These are phyloP conservation scores for Paspalum vaginatum DNA, from an alignment of 176 grass and related monocot species.

Conservation along the genomic window DNA sequence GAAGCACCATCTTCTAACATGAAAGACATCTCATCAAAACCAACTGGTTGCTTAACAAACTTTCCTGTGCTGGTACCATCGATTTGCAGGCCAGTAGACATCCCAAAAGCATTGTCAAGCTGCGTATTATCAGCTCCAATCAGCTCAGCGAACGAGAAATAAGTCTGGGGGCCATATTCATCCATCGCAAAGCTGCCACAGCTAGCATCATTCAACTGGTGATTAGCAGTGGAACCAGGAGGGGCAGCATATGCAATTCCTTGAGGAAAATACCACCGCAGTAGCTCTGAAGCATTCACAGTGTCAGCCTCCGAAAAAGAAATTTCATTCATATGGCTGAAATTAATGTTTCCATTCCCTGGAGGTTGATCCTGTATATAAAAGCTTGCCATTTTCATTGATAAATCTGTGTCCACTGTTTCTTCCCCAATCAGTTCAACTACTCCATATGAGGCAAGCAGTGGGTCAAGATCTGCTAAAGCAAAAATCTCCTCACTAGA, in stretches of 20 bases:
- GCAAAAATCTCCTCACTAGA: constrained; percentile 43
- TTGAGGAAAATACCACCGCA: constrained; percentile 58
- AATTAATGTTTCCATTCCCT: constrained; percentile 46
- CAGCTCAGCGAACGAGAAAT: constrained; percentile 75
- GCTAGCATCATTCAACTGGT: constrained; percentile 47
- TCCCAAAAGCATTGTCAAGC: constrained; percentile 54
- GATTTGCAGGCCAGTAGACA: constrained; percentile 37
- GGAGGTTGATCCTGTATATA: constrained; percentile 37
- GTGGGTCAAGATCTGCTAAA: constrained; percentile 52
- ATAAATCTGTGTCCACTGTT: constrained; percentile 44
- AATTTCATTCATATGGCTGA: constrained; percentile 46
- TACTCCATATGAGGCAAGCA: constrained; percentile 60
- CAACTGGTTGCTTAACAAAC: constrained; percentile 41
- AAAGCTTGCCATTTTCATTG: constrained; percentile 38
- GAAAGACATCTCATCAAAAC: constrained; percentile 49
- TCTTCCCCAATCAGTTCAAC: constrained; percentile 50
- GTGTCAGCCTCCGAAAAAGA: constrained; percentile 49
- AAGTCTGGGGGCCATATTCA: constrained; percentile 74
- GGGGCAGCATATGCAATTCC: constrained; percentile 42
- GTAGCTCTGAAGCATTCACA: constrained; percentile 51
- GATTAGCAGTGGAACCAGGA: constrained; percentile 34
- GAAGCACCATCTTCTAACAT: constrained; percentile 43
- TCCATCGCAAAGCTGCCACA: constrained; percentile 41
- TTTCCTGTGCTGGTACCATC: constrained; percentile 25
- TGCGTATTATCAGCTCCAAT: constrained; percentile 67